Conservation (phyloP, 73 alveolate genomes). For the Diophrys appendiculata region DNA sequence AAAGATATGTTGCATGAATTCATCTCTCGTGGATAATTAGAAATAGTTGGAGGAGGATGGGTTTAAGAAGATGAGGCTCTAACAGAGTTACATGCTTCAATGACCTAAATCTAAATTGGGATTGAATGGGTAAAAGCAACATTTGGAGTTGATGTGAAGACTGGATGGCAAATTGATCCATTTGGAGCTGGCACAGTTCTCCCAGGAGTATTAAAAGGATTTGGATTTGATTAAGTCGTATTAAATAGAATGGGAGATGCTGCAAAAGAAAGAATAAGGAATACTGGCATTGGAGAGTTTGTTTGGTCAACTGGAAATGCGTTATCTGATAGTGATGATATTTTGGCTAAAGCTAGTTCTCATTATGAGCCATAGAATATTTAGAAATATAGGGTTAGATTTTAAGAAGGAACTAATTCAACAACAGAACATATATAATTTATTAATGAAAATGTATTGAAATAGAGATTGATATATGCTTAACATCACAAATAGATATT, state of each 20-base stretch:
- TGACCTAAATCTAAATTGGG: conserved; percentile 31
- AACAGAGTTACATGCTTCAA: neutral
- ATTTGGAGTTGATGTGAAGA: conserved; percentile 15
- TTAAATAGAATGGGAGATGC: neutral
- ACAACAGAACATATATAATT: neutral
- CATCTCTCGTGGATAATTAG: neutral
- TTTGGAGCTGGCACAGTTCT: conserved; percentile 27
- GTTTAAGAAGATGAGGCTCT: conserved; percentile 43
- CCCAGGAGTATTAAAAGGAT: conserved; percentile 5
- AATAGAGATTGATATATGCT: neutral
- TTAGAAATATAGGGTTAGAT: neutral
- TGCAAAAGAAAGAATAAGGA: neutral
- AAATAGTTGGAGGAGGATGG: conserved; percentile 41
- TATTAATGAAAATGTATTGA: neutral
- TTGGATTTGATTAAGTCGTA: neutral
- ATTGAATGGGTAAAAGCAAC: conserved; percentile 21
- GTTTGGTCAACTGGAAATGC: too few relatives aligned
- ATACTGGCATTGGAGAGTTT: too few relatives aligned
- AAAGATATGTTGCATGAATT: neutral
- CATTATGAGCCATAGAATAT: neutral
- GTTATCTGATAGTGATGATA: too few relatives aligned
- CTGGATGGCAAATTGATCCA: conserved; percentile 42
- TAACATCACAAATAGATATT: neutral
- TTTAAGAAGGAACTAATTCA: too few relatives aligned
- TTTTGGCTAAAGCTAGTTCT: neutral